Conservation (phyloP, 2,329 filamentous ascomycete species). For the Pseudogymnoascus sp. region DNA sequence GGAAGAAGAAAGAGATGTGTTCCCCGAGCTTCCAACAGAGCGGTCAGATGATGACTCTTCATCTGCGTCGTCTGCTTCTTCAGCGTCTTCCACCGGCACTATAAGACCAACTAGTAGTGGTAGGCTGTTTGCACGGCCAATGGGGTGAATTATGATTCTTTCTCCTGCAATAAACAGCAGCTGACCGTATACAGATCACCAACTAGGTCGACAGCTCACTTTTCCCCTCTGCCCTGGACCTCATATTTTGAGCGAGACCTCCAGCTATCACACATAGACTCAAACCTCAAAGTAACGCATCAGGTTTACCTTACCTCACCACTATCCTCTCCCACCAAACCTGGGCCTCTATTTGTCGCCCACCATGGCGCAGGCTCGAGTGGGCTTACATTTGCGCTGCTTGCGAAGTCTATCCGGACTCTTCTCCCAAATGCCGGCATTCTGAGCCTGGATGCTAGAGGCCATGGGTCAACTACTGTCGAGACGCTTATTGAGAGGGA, state of each 20-base stretch:
- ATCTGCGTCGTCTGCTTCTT: constrained; percentile 66
- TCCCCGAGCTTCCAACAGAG: constrained; percentile 31
- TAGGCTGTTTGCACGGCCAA: constrained; percentile 62
- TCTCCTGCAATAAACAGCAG: constrained; percentile 7
- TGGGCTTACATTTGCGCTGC: constrained; percentile 79
- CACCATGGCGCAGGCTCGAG: constrained; percentile 95
- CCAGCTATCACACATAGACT: constrained; percentile 48
- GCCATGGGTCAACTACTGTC: constrained; percentile 67
- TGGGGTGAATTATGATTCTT: constrained; percentile 40
- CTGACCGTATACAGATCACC: constrained; percentile 21
- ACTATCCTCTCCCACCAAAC: constrained; percentile 64
- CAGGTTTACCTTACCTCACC: constrained; percentile 87
- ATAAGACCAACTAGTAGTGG: constrained; percentile 69
- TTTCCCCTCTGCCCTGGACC: constrained; percentile 54
- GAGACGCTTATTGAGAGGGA: constrained; percentile 24
- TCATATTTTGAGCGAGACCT: constrained; percentile 86
- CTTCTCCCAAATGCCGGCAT: constrained; percentile 72
- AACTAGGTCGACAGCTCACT: constrained; percentile 27
- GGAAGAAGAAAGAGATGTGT: constrained; percentile 34
- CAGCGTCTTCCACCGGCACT: constrained; percentile 89
- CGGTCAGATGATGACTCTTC: constrained; percentile 56
- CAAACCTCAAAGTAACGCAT: constrained; percentile 47
- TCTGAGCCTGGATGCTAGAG: constrained; percentile 75
- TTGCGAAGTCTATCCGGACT: constrained; percentile 68
- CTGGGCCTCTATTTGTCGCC: constrained; percentile 78